Evolutionary conservation across 1,139 yeast species (phyloP).

Genomic region (Debaryomyces fabryi): DNA sequence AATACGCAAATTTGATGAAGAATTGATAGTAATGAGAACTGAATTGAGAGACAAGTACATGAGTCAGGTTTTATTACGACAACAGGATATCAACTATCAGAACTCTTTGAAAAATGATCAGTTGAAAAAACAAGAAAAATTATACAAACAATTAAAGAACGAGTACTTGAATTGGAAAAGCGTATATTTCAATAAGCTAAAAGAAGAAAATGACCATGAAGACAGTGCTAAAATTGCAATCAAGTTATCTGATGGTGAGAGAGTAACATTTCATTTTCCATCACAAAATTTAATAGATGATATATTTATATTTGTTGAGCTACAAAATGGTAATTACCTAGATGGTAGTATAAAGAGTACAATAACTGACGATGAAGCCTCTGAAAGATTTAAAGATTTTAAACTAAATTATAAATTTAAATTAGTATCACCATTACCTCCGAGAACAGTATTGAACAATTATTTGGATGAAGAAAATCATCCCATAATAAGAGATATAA

Average conservation of each 20-base stretch:
- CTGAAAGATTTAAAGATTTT: conserved; percentile 24
- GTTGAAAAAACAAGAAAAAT: conserved; percentile 32
- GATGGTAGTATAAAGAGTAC: conserved; percentile 43
- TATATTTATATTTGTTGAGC: conserved; percentile 61
- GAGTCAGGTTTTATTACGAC: conserved; percentile 62
- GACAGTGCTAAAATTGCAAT: conserved; percentile 57
- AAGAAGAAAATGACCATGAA: conserved; percentile 26
- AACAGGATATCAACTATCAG: conserved; percentile 81
- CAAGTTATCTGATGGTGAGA: conserved; percentile 53
- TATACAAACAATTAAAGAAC: conserved; percentile 25
- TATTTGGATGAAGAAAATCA: conserved; percentile 12
- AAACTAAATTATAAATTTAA: conserved; percentile 33
- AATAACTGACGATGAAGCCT: conserved; percentile 34
- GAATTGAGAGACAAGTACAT: conserved; percentile 65
- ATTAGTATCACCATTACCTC: conserved; percentile 45
- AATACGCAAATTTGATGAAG: conserved; percentile 61
- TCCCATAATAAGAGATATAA: conserved; percentile 31
- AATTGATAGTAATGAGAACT: conserved; percentile 56
- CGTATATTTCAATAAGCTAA: conserved; percentile 45
- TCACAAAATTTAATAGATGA: conserved; percentile 53
- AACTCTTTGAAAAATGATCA: conserved; percentile 64
- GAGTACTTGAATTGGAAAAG: conserved; percentile 47
- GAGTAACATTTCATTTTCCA: conserved; percentile 53
- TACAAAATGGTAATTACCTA: conserved; percentile 34
- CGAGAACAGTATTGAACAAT: conserved; percentile 36